Percentiles rank a stretch among this genome's conserved stretches.
Conservation (phyloP, 371 early-diverging fungal species). For the Mortierella polycephala region DNA sequence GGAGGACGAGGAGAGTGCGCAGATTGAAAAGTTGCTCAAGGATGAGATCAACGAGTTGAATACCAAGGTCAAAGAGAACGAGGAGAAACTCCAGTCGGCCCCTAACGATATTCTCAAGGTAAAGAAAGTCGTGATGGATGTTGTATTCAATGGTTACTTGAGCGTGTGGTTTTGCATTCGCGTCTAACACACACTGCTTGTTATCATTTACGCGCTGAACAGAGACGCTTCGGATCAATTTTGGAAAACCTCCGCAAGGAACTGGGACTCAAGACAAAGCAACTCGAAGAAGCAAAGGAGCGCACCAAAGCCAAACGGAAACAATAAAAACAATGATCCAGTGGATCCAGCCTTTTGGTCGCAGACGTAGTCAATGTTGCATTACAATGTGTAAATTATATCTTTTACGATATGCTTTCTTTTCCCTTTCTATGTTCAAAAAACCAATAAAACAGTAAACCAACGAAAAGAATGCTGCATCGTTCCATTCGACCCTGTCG, state of each 20-base stretch:
- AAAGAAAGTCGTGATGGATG: not conserved
- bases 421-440: too few species aligned
- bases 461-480: too few species aligned
- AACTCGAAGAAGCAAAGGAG: constrained; percentile 33
- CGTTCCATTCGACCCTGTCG: too few species aligned
- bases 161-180: not conserved
- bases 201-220: not conserved
- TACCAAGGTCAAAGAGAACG: constrained; percentile 57
- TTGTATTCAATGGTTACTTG: not conserved
- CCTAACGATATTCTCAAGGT: constrained; percentile 65
- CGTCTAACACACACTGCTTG: not conserved
- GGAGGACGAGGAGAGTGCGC: constrained; percentile 35
- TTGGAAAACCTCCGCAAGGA: constrained; percentile 50
- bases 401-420: too few species aligned
- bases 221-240: constrained; percentile 45
- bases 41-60: constrained; percentile 65
- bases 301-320: constrained; percentile 31
- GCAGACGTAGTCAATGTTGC: too few species aligned
- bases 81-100: constrained; percentile 60
- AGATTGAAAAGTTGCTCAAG: constrained; percentile 60
- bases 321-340: not conserved
- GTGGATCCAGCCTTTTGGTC: too few species aligned
- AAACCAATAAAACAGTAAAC: too few species aligned
- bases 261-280: constrained; percentile 40
- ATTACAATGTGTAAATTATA: too few species aligned